These are phyloP conservation scores for Ormosia emarginata DNA, from an alignment of 306 rosid genomes.

Conservation along the genomic window DNA sequence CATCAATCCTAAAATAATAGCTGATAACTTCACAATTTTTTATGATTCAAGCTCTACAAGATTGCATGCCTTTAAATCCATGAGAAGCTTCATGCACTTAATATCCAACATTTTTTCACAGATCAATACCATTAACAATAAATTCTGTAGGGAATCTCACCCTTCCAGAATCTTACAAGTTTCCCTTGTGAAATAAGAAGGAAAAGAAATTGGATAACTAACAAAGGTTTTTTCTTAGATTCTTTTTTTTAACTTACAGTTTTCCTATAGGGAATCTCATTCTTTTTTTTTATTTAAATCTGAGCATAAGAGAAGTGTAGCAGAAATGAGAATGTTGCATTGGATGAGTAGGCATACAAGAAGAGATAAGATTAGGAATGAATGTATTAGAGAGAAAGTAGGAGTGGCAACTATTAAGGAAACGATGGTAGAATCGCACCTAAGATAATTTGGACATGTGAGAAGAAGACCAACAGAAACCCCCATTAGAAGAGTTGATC, in stretches of 20 bases:
- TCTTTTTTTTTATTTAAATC: no score
- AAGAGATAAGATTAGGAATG: no score
- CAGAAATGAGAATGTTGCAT: no score
- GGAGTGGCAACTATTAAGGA: no score
- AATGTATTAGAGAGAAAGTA: no score
- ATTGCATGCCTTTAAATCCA: not conserved
- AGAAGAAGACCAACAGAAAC: no score
- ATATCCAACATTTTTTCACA: not conserved
- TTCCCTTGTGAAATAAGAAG: not conserved
- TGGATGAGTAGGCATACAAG: no score
- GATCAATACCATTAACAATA: not conserved
- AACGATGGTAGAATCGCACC: no score
- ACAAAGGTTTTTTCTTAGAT: not conserved
- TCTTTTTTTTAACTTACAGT: not conserved
- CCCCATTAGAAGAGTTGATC: no score
- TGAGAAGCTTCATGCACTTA: constrained; percentile 3
- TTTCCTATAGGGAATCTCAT: no score
- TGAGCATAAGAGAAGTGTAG: no score
- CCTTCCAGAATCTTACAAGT: not conserved
- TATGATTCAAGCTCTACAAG: not conserved
- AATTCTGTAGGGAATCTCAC: not conserved
- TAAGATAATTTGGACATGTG: no score
- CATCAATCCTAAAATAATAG: not conserved
- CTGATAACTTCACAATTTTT: not conserved
- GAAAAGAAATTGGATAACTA: not conserved